phyloP scores from a whole-genome alignment of 208 protist species.

The Trypanosoma brucei region DNA sequence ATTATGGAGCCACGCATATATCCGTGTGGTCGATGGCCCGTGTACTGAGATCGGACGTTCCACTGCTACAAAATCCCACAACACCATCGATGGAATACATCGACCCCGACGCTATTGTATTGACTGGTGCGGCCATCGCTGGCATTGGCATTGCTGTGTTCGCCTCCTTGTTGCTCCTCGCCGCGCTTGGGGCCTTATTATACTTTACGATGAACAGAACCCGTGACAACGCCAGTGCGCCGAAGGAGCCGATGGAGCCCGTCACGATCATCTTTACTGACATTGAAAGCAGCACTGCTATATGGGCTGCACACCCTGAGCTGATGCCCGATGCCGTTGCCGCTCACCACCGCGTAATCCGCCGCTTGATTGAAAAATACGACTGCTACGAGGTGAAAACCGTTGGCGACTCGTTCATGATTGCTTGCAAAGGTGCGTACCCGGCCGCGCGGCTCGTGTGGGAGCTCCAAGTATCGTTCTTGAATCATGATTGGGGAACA shows the following conservation, averaged over 20 bases:
- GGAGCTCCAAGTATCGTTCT: slow-evolving; percentile 43
- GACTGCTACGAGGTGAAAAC: slow-evolving; percentile 80
- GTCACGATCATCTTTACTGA: not conserved
- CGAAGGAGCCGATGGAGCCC: not conserved
- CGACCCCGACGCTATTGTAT: slow-evolving; percentile 1
- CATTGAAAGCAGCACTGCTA: slow-evolving; percentile 36
- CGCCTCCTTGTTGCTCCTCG: not conserved
- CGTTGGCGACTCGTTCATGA: slow-evolving; percentile 71
- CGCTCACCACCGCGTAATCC: slow-evolving; percentile 56
- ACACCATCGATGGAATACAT: slow-evolving; percentile 33
- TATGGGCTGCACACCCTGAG: slow-evolving; percentile 54
- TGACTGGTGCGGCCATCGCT: slow-evolving; percentile 26
- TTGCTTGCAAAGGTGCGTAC: slow-evolving; percentile 19
- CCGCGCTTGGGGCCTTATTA: slow-evolving; percentile 53
- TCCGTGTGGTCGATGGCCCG: slow-evolving; percentile 10
- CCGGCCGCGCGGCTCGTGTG: slow-evolving; percentile 33
- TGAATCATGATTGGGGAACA: slow-evolving; percentile 42
- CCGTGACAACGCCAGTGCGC: not conserved
- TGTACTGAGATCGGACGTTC: slow-evolving; percentile 20
- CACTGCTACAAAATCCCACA: not conserved
- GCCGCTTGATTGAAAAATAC: slow-evolving; percentile 40
- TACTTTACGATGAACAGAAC: slow-evolving; percentile 34
- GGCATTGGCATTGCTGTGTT: slow-evolving; percentile 11
- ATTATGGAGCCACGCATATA: slow-evolving; percentile 9
- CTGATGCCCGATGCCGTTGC: slow-evolving; percentile 59